Evolutionary conservation across 2,329 filamentous ascomycete genomes (phyloP).

Genomic region (Malbranchea zuffiana): DNA sequence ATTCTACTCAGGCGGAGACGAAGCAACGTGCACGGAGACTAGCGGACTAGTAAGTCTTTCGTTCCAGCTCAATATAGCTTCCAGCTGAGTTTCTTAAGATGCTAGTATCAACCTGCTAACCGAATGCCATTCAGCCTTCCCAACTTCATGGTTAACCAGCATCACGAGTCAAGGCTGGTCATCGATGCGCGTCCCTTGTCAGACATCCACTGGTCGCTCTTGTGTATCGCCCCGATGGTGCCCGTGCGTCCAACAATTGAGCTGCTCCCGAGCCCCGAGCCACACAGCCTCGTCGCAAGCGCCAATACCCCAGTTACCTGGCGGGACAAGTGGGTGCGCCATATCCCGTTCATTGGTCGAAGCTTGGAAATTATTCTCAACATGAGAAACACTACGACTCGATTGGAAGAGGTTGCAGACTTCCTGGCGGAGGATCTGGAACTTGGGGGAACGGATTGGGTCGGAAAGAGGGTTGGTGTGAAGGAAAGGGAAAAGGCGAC

Average conservation of each 20-base stretch:
- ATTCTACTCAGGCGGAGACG: background rate
- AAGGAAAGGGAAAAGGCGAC: conserved; percentile 23
- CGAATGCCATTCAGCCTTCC: conserved; percentile 13
- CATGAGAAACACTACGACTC: conserved; percentile 25
- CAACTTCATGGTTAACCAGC: conserved; percentile 28
- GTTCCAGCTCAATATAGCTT: background rate
- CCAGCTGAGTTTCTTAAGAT: background rate
- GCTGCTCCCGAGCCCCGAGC: conserved; percentile 20
- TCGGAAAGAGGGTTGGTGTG: conserved; percentile 28
- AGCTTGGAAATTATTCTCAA: conserved; percentile 22
- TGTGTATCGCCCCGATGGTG: conserved; percentile 30
- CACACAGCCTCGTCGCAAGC: conserved; percentile 21
- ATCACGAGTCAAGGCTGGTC: conserved; percentile 24
- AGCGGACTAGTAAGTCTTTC: conserved; percentile 24
- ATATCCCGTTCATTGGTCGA: conserved; percentile 26
- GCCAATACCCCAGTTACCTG: conserved; percentile 25
- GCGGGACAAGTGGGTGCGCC: conserved; percentile 24
- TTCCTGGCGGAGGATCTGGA: conserved; percentile 34
- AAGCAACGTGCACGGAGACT: conserved; percentile 19
- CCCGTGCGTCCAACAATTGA: conserved; percentile 23
- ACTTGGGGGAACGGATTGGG: conserved; percentile 21
- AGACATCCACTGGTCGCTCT: conserved; percentile 31
- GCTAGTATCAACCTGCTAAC: conserved; percentile 5
- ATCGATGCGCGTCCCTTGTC: conserved; percentile 21
- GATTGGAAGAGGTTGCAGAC: conserved; percentile 35